These are phyloP conservation scores for Radiomyces spectabilis DNA, from an alignment of 192 early-diverging fungal species.

Conservation along the genomic window DNA sequence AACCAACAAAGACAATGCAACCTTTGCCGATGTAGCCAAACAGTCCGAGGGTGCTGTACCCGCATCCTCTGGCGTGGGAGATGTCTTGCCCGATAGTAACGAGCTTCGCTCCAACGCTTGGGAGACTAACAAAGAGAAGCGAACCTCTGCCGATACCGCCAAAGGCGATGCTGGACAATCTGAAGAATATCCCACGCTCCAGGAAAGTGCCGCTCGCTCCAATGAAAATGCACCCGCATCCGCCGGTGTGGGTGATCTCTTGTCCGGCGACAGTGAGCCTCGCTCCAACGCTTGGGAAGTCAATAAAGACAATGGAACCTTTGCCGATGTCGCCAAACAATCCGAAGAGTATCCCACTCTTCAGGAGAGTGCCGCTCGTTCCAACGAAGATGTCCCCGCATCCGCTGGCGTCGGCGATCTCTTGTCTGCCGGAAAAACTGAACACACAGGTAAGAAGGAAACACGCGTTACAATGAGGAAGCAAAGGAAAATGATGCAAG, in stretches of 20 bases:
- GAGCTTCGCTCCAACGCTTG: too few relatives aligned
- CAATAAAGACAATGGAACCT: slow-evolving; percentile 3
- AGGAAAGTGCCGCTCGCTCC: background rate
- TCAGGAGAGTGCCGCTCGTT: background rate
- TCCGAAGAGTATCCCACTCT: slow-evolving; percentile 21
- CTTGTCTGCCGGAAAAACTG: background rate
- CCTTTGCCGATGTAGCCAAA: slow-evolving; percentile 16
- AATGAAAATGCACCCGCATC: background rate
- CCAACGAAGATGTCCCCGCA: background rate
- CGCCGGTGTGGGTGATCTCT: slow-evolving; percentile 14
- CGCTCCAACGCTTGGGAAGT: background rate
- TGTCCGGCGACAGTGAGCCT: background rate
- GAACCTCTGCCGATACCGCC: too few relatives aligned
- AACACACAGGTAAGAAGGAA: too few relatives aligned
- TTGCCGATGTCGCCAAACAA: slow-evolving; percentile 19
- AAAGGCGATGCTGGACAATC: background rate
- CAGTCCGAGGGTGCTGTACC: too few relatives aligned
- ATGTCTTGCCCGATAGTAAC: too few relatives aligned
- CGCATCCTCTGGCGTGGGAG: too few relatives aligned
- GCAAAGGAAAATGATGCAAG: too few relatives aligned
- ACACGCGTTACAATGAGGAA: too few relatives aligned
- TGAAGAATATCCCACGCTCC: slow-evolving; percentile 17
- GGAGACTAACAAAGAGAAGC: too few relatives aligned
- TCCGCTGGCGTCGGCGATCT: slow-evolving; percentile 15
- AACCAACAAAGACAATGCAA: slow-evolving; percentile 1